Evolutionary conservation across 495 filamentous ascomycete genomes (phyloP).

Genomic region (Talaromyces proteolyticus): DNA sequence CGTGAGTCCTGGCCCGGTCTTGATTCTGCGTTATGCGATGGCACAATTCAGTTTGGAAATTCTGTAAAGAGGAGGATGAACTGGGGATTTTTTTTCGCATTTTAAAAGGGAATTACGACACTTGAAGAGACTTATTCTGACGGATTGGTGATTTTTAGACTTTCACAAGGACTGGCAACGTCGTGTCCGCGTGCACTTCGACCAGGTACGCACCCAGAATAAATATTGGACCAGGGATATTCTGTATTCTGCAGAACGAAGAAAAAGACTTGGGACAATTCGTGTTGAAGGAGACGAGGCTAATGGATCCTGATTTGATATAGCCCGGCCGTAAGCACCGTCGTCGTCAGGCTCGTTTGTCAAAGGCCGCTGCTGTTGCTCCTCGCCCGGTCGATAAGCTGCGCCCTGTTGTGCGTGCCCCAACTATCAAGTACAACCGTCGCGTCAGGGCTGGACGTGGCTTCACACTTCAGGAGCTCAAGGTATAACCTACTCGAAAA

Average conservation of each 20-base stretch:
- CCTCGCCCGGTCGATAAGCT: slow-evolving; percentile 97
- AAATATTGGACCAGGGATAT: slow-evolving; percentile 15
- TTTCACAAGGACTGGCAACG: slow-evolving; percentile 99
- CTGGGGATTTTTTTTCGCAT: slow-evolving; percentile 16
- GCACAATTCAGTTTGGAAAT: neutral
- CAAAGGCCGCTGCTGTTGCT: slow-evolving; percentile 89
- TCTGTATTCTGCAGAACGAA: slow-evolving; percentile 15
- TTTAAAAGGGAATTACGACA: neutral
- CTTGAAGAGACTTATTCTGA: slow-evolving; percentile 12
- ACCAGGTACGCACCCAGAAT: slow-evolving; percentile 73
- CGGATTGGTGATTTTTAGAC: slow-evolving; percentile 41
- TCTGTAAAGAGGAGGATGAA: neutral
- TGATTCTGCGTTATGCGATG: slow-evolving; percentile 2
- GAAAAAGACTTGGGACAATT: neutral
- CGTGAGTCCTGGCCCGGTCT: slow-evolving; percentile 55
- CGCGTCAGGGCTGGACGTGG: slow-evolving; percentile 93
- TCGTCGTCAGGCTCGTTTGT: slow-evolving; percentile 80
- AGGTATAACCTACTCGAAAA: too few species aligned
- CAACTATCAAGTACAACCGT: slow-evolving; percentile 96
- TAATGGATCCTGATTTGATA: neutral
- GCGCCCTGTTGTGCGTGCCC: slow-evolving; percentile 91
- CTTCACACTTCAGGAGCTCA: slow-evolving; percentile 94
- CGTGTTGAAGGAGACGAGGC: too few species aligned
- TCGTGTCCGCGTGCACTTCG: slow-evolving; percentile 96
- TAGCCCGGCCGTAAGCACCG: slow-evolving; percentile 93